phyloP scores from a whole-genome alignment of 2,329 filamentous ascomycete species.

The Colletotrichum falcatum region DNA sequence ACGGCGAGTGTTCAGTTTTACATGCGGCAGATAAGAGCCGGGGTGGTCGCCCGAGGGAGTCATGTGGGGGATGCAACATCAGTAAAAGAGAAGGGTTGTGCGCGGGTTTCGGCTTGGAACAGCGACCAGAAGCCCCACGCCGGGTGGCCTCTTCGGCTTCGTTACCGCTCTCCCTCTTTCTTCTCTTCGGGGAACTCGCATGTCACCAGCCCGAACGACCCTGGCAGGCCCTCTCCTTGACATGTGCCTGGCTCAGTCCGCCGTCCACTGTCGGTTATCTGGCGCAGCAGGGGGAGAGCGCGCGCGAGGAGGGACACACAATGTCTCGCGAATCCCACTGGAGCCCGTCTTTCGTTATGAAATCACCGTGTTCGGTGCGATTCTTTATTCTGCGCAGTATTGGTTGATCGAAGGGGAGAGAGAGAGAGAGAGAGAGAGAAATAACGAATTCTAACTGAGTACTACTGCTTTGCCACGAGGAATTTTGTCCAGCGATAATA shows the following conservation, averaged over 20 bases:
- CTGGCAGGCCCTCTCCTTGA: neutral
- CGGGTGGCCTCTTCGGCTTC: neutral
- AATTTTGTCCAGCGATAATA: constrained; percentile 6
- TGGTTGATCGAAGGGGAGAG: neutral
- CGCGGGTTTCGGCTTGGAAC: neutral
- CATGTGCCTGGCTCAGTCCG: neutral
- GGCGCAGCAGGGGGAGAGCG: neutral
- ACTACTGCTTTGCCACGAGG: constrained; percentile 21
- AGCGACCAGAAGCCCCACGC: neutral
- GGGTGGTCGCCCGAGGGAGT: neutral
- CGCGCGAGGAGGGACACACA: too few species aligned
- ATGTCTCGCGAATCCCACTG: neutral
- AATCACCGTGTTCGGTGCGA: constrained; percentile 16
- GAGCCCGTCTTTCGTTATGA: constrained; percentile 6
- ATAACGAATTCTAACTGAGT: constrained; percentile 31
- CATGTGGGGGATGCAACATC: neutral
- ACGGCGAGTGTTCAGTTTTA: constrained; percentile 7
- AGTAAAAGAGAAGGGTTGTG: neutral
- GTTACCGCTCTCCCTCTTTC: neutral
- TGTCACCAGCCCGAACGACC: neutral
- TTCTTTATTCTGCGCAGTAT: constrained; percentile 25
- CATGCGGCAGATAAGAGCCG: neutral
- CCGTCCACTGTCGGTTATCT: neutral
- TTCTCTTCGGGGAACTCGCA: neutral
- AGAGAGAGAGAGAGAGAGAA: neutral